Conservation (phyloP, 768 basidiomycete species). For the Kwoniella pini region DNA sequence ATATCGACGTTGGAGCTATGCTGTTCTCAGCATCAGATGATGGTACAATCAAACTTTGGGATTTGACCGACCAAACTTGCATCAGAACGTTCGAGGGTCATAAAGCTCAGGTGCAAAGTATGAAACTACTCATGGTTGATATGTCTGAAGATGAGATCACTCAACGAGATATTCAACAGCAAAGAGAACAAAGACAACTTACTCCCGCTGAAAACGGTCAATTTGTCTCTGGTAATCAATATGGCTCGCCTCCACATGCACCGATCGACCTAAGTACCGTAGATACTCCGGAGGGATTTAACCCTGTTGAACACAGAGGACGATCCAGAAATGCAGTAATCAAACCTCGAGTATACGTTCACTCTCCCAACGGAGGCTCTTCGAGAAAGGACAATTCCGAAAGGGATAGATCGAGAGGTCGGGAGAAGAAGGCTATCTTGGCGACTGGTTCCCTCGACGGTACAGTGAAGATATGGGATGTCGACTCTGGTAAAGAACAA, state of each 20-base stretch:
- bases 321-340: conserved; percentile 14
- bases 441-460: conserved; percentile 91
- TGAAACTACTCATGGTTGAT: conserved; percentile 72
- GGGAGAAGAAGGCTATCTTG: conserved; percentile 60
- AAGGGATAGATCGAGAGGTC: conserved; percentile 10
- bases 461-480: conserved; percentile 94
- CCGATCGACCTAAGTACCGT: conserved; percentile 2
- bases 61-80: conserved; percentile 75
- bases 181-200: conserved; percentile 18
- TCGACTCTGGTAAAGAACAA: conserved; percentile 74
- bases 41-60: conserved; percentile 90
- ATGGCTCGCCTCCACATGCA: conserved; percentile 9
- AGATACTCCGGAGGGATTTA: conserved; percentile 30
- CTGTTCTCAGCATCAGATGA: conserved; percentile 97
- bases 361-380: conserved; percentile 17
- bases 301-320: conserved; percentile 29
- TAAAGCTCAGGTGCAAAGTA: conserved; percentile 89
- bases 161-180: conserved; percentile 15
- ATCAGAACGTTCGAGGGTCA: conserved; percentile 84
- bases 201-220: conserved; percentile 4
- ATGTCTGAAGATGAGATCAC: conserved; percentile 37
- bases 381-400: neutral
- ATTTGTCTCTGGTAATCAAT: conserved; percentile 18
- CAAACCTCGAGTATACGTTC: conserved; percentile 38
- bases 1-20: conserved; percentile 74